These are phyloP conservation scores for Trypanosoma platydactyli DNA, from an alignment of 208 protist species.

Conservation along the genomic window DNA sequence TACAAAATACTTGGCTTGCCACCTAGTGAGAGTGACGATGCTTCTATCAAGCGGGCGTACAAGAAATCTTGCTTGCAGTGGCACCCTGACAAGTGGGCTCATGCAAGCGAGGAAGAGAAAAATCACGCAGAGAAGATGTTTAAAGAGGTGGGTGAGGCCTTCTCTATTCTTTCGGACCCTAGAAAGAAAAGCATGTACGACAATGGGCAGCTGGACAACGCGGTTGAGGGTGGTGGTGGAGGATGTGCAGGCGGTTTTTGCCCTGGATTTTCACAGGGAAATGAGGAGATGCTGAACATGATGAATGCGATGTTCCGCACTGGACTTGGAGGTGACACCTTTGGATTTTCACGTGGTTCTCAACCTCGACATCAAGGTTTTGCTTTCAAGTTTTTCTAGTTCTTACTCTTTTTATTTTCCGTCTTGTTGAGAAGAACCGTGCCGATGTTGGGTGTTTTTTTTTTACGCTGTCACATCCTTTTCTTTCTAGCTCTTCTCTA, in stretches of 20 bases:
- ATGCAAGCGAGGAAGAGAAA: constrained; percentile 41
- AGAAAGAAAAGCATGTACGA: constrained; percentile 92
- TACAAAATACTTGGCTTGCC: constrained; percentile 88
- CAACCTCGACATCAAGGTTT: constrained; percentile 23
- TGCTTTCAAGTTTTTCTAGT: constrained; percentile 29
- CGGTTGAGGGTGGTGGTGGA: constrained; percentile 55
- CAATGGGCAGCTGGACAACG: constrained; percentile 84
- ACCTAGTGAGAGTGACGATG: constrained; percentile 34
- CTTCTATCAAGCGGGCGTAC: constrained; percentile 58
- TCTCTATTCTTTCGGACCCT: constrained; percentile 85
- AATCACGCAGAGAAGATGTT: constrained; percentile 48
- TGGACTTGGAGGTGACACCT: constrained; percentile 1
- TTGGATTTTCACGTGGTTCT: too few relatives aligned
- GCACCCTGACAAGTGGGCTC: constrained; percentile 65
- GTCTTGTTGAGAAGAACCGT: background rate
- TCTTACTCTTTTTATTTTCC: background rate
- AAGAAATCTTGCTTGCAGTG: constrained; percentile 37
- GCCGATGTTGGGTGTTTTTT: background rate
- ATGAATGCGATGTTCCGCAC: constrained; percentile 69
- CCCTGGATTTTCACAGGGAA: constrained; percentile 16
- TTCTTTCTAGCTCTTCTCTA: too few relatives aligned
- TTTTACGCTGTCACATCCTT: too few relatives aligned
- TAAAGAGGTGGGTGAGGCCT: constrained; percentile 56
- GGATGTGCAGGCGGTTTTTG: constrained; percentile 23
- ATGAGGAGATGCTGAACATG: constrained; percentile 60